These are phyloP conservation scores for Kluyveromyces aestuarii DNA, from an alignment of 805 yeast genomes.

Conservation along the genomic window DNA sequence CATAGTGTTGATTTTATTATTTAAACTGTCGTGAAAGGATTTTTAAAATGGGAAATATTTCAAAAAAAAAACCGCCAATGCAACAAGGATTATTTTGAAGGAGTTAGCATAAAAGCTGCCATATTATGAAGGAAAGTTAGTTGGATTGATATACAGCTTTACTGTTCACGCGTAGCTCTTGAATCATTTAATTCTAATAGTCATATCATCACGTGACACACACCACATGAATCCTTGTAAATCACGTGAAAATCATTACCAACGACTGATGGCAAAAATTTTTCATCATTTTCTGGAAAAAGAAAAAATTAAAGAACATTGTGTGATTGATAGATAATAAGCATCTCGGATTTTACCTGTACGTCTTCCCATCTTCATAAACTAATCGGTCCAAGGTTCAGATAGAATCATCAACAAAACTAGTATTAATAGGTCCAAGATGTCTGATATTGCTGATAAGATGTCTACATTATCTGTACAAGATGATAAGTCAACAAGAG, in stretches of 20 bases:
- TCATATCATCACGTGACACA: not conserved
- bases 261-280: not conserved
- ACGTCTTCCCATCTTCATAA: not conserved
- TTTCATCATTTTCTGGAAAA: not conserved
- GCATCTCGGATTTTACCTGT: not conserved
- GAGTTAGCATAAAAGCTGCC: too few species aligned
- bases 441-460: slow-evolving; percentile 52
- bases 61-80: too few species aligned
- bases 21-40: too few species aligned
- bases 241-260: not conserved
- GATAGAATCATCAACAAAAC: not conserved
- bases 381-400: not conserved
- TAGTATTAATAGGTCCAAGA: slow-evolving; percentile 22
- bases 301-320: not conserved
- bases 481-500: slow-evolving; percentile 18
- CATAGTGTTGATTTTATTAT: too few species aligned
- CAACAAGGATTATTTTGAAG: too few species aligned
- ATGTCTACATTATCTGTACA: slow-evolving; percentile 48
- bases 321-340: not conserved
- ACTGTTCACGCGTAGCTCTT: too few species aligned
- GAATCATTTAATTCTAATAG: too few species aligned
- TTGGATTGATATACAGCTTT: too few species aligned
- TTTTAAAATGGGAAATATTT: too few species aligned
- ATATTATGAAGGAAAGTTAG: too few species aligned
- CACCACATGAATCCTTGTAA: not conserved